A percentile compares a stretch with the other conserved stretches of the same genome.
phyloP scores from a whole-genome alignment of 2,329 filamentous ascomycete species.

The Aspergillus sp. region DNA sequence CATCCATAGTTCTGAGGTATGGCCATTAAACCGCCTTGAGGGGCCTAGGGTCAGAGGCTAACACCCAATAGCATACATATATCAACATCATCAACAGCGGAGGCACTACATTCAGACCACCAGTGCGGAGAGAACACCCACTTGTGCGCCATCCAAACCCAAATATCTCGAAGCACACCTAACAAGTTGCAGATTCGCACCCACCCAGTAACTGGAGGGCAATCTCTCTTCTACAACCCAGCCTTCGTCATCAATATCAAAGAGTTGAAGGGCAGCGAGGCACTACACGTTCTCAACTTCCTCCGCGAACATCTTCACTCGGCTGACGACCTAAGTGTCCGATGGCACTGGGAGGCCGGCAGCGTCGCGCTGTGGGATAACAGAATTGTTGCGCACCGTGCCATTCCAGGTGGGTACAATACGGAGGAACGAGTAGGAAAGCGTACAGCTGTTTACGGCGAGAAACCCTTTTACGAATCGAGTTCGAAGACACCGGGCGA shows the following conservation, averaged over 20 bases:
- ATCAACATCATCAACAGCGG: not conserved
- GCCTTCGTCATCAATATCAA: slow-evolving; percentile 2
- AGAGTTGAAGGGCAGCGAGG: slow-evolving; percentile 1
- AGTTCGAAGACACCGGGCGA: not conserved
- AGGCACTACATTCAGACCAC: not conserved
- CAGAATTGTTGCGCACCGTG: not conserved
- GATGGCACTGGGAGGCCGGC: slow-evolving; percentile 6
- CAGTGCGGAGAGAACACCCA: slow-evolving; percentile 1
- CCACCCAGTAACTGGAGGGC: not conserved
- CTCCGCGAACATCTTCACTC: slow-evolving; percentile 5
- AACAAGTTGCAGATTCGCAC: not conserved
- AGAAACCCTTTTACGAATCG: slow-evolving; percentile 1
- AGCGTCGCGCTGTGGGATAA: slow-evolving; percentile 9
- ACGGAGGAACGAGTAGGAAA: slow-evolving; percentile 6
- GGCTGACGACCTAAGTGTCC: slow-evolving; percentile 1
- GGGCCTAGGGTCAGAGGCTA: not conserved
- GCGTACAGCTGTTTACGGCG: not conserved
- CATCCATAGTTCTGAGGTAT: slow-evolving; percentile 3
- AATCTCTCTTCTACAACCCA: slow-evolving; percentile 8
- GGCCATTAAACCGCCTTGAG: not conserved
- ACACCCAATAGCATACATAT: not conserved
- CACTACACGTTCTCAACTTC: not conserved
- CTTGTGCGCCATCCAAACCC: not conserved
- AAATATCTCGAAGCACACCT: not conserved
- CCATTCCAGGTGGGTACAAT: slow-evolving; percentile 2